phyloP scores from a whole-genome alignment of 1,284 basidiomycete genomes.

The Bjerkandera adusta region DNA sequence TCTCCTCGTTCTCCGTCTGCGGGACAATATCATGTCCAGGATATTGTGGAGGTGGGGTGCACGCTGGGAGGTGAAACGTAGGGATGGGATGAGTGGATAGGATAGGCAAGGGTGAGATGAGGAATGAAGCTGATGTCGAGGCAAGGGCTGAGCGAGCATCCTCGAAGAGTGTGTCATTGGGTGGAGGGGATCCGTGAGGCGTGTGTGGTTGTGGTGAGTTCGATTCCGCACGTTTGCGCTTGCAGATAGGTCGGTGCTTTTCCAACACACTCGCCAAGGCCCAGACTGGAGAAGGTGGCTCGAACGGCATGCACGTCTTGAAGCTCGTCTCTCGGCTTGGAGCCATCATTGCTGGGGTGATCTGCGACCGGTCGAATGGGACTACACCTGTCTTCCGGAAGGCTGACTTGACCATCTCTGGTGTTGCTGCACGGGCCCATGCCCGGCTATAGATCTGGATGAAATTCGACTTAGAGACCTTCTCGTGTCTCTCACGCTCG shows the following conservation, averaged over 20 bases:
- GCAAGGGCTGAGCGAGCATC: constrained; percentile 2
- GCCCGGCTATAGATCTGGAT: constrained; percentile 32
- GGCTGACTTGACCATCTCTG: constrained; percentile 30
- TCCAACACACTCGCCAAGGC: constrained; percentile 11
- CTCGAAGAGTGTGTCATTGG: neutral
- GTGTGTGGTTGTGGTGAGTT: neutral
- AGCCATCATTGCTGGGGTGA: constrained; percentile 34
- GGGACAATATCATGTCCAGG: neutral
- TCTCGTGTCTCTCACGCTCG: constrained; percentile 16
- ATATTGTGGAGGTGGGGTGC: neutral
- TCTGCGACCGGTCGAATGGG: constrained; percentile 32
- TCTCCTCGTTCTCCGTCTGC: constrained; percentile 2
- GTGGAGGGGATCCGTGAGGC: neutral
- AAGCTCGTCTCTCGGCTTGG: constrained; percentile 33
- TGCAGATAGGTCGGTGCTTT: neutral
- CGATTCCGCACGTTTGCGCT: constrained; percentile 10
- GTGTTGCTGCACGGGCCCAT: constrained; percentile 31
- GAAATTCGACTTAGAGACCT: constrained; percentile 31
- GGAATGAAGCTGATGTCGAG: neutral
- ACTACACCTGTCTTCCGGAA: constrained; percentile 37
- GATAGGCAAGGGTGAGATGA: constrained; percentile 1
- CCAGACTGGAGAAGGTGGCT: constrained; percentile 24
- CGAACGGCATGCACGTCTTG: constrained; percentile 21
- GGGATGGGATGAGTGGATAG: neutral
- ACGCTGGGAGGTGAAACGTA: neutral